A percentile compares a stretch with the other conserved stretches of the same genome.
These are phyloP conservation scores for Nissolia schottii DNA, from an alignment of 306 rosid genomes.

Conservation along the genomic window DNA sequence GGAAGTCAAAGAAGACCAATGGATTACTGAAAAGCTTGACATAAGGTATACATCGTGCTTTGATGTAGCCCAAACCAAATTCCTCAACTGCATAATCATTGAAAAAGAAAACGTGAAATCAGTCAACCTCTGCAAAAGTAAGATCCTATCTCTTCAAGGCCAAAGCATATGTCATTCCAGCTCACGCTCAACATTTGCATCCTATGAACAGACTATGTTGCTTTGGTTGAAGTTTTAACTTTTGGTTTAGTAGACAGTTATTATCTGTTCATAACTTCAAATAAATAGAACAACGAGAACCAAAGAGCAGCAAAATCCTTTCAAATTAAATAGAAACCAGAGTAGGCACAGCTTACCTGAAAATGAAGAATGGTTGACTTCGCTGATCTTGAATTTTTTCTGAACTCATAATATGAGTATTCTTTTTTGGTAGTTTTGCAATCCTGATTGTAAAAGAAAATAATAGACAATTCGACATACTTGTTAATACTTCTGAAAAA, in stretches of 20 bases:
- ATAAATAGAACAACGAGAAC: background rate
- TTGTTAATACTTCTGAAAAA: background rate
- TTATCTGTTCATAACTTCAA: background rate
- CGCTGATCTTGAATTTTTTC: constrained; percentile 64
- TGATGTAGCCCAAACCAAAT: constrained; percentile 84
- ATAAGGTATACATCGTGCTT: constrained; percentile 81
- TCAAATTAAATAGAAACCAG: constrained; percentile 1
- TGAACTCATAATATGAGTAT: constrained; percentile 53
- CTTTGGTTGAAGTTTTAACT: background rate
- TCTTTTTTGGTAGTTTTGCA: constrained; percentile 58
- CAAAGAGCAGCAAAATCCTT: background rate
- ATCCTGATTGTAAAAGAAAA: constrained; percentile 34
- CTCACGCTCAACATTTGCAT: constrained; percentile 4
- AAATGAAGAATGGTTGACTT: constrained; percentile 84
- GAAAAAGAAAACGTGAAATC: background rate
- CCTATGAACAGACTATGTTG: background rate
- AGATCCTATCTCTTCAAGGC: background rate
- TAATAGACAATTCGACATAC: background rate
- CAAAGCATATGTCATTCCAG: background rate
- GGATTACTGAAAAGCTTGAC: constrained; percentile 60
- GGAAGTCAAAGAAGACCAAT: constrained; percentile 65
- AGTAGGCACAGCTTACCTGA: constrained; percentile 46
- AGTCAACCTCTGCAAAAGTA: background rate
- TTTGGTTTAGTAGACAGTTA: background rate
- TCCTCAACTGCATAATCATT: constrained; percentile 63